phyloP scores from a whole-genome alignment of 2,329 filamentous ascomycete species.

The Sclerotinia nivalis region DNA sequence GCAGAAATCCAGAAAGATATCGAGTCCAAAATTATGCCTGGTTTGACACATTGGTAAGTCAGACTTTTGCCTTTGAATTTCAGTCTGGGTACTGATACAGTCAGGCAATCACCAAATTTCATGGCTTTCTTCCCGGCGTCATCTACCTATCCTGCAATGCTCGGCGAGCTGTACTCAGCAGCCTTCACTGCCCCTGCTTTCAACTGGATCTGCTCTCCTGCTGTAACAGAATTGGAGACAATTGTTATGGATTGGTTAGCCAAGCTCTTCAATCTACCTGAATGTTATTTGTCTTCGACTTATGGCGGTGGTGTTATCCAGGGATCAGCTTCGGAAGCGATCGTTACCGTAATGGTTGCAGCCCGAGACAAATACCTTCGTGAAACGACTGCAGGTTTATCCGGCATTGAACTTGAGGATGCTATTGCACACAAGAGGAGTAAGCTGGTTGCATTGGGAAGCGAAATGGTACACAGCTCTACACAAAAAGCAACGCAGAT shows the following conservation, averaged over 20 bases:
- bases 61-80: slow-evolving; percentile 20
- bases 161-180: slow-evolving; percentile 89
- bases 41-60: slow-evolving; percentile 78
- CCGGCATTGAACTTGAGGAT: slow-evolving; percentile 65
- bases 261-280: slow-evolving; percentile 70
- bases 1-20: slow-evolving; percentile 79
- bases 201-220: slow-evolving; percentile 95
- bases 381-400: slow-evolving; percentile 54
- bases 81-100: slow-evolving; percentile 15
- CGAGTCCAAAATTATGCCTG: slow-evolving; percentile 82
- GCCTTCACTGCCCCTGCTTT: slow-evolving; percentile 89
- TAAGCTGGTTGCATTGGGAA: slow-evolving; percentile 77
- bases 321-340: slow-evolving; percentile 83
- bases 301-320: slow-evolving; percentile 91
- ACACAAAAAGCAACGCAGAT: slow-evolving; percentile 87
- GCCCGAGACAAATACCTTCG: slow-evolving; percentile 78
- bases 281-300: slow-evolving; percentile 70
- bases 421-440: slow-evolving; percentile 65
- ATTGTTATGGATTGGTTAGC: slow-evolving; percentile 91
- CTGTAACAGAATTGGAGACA: slow-evolving; percentile 90
- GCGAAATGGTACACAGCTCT: slow-evolving; percentile 76
- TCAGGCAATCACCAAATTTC: slow-evolving; percentile 82
- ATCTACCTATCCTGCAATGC: slow-evolving; percentile 78
- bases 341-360: slow-evolving; percentile 83
- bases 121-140: slow-evolving; percentile 93